phyloP scores from a whole-genome alignment of 345 rosid species.

The Citrus maxima region DNA sequence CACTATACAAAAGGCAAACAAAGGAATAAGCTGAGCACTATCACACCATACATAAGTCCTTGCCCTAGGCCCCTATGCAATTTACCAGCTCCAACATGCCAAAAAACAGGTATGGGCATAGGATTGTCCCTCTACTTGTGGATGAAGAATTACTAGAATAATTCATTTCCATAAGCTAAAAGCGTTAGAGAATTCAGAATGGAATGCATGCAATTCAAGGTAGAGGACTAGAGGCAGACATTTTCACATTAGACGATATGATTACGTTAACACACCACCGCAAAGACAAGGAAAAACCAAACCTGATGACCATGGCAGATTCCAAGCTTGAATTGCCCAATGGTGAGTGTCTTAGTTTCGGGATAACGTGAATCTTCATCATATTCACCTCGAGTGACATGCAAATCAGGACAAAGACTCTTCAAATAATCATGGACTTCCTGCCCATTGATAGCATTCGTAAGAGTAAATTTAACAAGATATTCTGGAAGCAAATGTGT shows the following conservation, averaged over 20 bases:
- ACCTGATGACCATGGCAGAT: conserved; percentile 47
- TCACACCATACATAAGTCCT: background rate
- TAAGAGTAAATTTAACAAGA: conserved; percentile 3
- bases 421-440: conserved; percentile 44
- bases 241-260: background rate
- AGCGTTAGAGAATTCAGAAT: background rate
- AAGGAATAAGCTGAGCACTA: background rate
- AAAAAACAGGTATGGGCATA: background rate
- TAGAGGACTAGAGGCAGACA: background rate
- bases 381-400: conserved; percentile 38
- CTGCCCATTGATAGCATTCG: conserved; percentile 12
- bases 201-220: background rate
- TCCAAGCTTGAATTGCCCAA: conserved; percentile 43
- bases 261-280: background rate
- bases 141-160: background rate
- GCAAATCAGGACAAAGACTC: conserved; percentile 37
- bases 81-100: background rate
- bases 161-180: background rate
- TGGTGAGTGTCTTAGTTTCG: conserved; percentile 36
- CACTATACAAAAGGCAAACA: background rate
- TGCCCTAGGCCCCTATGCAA: background rate
- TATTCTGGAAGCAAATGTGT: background rate
- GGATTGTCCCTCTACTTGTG: background rate
- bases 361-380: conserved; percentile 38
- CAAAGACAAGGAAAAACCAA: conserved; percentile 17